Evolutionary conservation across 23 red algal genomes (phyloP).

Genomic region (Gracilariopsis chorda): DNA sequence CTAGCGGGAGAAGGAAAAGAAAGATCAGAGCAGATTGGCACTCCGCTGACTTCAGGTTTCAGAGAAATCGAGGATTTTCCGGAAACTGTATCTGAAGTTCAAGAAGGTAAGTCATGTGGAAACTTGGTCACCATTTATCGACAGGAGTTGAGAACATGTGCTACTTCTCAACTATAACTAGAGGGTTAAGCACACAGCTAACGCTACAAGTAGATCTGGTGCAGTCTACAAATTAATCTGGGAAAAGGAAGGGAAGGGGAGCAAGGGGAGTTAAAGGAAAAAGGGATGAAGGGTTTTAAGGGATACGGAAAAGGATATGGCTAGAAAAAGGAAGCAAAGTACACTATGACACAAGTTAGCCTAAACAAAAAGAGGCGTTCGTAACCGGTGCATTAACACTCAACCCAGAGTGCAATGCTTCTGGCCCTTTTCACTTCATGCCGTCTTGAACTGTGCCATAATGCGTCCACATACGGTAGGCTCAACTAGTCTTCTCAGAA

Average conservation of each 20-base stretch:
- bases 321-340: conserved; percentile 17
- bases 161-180: no score
- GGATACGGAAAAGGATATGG: conserved; percentile 45
- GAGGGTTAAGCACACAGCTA: no score
- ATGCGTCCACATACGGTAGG: background rate
- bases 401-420: background rate
- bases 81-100: no score
- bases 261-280: background rate
- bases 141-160: no score
- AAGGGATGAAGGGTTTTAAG: conserved; percentile 47
- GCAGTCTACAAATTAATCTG: no score
- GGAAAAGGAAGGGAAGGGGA: background rate
- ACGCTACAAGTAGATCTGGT: no score
- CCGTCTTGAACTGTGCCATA: background rate
- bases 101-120: no score
- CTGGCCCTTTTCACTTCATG: background rate
- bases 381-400: background rate
- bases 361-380: conserved; percentile 3
- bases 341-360: conserved; percentile 38
- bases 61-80: no score
- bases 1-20: no score
- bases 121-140: no score
- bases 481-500: background rate
- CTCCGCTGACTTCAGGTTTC: no score
- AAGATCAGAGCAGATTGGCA: no score